A percentile compares a stretch with the other conserved stretches of the same genome.
These are phyloP conservation scores for Mucor racemosus DNA, from an alignment of 371 early-diverging fungal genomes.

Conservation along the genomic window DNA sequence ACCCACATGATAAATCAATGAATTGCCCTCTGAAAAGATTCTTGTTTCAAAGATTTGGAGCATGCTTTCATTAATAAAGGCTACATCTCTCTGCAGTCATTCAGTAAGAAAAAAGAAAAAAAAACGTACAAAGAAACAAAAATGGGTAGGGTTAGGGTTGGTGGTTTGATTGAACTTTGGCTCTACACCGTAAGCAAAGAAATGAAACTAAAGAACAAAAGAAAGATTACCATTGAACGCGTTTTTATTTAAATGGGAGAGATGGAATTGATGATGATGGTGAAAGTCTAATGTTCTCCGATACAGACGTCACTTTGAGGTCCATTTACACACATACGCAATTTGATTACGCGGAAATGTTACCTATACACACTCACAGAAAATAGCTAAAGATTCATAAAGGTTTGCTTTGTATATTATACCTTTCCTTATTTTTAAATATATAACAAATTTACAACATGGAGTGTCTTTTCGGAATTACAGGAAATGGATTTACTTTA, in stretches of 20 bases:
- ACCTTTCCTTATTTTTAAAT: background rate
- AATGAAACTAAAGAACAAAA: background rate
- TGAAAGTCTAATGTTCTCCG: background rate
- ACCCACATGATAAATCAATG: background rate
- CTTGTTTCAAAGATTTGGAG: background rate
- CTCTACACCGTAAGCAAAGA: constrained; percentile 1
- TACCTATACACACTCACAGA: background rate
- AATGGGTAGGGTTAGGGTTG: background rate
- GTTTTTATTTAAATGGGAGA: background rate
- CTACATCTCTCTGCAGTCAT: background rate
- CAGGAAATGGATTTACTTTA: constrained; percentile 94
- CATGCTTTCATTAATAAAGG: background rate
- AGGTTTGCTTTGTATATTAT: background rate
- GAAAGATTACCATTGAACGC: background rate
- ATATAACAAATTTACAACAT: constrained; percentile 44
- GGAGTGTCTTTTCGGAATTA: constrained; percentile 93
- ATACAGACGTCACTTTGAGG: background rate
- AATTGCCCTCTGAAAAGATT: constrained; percentile 8
- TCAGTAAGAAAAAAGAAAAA: no score
- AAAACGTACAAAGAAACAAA: background rate
- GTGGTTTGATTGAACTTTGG: background rate
- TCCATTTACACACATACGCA: background rate
- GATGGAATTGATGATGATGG: background rate
- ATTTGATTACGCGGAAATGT: constrained; percentile 8
- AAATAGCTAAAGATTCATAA: background rate